Percentiles rank a stretch among this genome's conserved stretches.
Conservation (phyloP, 306 rosid species). For the Trifolium fragiferum region DNA sequence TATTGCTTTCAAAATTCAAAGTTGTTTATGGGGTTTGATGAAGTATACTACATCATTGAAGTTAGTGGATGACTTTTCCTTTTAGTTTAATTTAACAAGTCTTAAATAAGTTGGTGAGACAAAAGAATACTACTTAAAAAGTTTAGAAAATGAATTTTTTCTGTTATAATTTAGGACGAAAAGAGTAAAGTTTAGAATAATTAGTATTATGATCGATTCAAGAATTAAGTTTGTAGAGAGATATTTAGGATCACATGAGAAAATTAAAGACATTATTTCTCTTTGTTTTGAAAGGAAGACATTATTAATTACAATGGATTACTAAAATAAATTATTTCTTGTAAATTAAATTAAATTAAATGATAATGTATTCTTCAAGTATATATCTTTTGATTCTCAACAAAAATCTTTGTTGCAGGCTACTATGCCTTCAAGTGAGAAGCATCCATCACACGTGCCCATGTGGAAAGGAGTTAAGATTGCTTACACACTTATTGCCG, state of each 20-base stretch:
- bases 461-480: constrained; percentile 65
- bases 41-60: constrained; percentile 18
- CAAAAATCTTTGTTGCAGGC: constrained; percentile 41
- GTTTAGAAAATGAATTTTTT: no score
- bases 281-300: no score
- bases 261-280: neutral
- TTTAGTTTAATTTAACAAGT: constrained; percentile 10
- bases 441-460: constrained; percentile 63
- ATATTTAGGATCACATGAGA: neutral
- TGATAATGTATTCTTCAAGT: constrained; percentile 12
- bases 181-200: no score
- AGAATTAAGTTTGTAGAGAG: neutral
- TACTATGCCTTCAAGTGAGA: constrained; percentile 66
- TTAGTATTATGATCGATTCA: no score
- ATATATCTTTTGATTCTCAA: constrained; percentile 13
- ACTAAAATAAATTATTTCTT: neutral
- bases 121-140: no score
- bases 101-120: neutral
- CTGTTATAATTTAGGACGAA: no score
- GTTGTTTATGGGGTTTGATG: neutral
- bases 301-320: neutral
- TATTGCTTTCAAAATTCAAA: constrained; percentile 26
- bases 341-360: neutral
- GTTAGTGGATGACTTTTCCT: constrained; percentile 21
- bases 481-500: constrained; percentile 54